Base-by-base conservation (phyloP, 2,329 filamentous ascomycete species). In the Aspergillus japonicus region DNA sequence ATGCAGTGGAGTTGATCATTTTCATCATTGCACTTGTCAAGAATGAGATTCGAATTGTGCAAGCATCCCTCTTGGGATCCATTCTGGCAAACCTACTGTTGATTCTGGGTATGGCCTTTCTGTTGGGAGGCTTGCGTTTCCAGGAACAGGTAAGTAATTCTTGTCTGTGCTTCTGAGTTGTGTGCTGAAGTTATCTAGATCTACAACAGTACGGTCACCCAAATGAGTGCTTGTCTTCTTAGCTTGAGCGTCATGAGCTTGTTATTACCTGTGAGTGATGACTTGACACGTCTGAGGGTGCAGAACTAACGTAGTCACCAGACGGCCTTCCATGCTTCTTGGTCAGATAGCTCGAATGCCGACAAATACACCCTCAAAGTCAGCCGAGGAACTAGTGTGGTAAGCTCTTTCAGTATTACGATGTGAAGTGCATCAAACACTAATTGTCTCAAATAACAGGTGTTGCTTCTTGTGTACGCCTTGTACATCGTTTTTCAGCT, bases 201-300 rank as follows among this genome's bases (percentile, higher is more conserved):
- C 63, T 97, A 96, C 79, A 97, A 96, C 78, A 95, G 88, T 77
- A 96, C 91, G 23, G 91, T 96, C 60, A 96, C 92, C 0, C 92
- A 97, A 74, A 96, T 96, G 91, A 96, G 92, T 73, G 93, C 93
- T 54, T 96, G 92, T 78, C 82, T 97, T 68, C 85, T 97, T 67
- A 96, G 91, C 80, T 77, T 96, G 75, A 93, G 90, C 71, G 93
- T 96, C 62, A 93, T 91, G 77, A 96, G 92, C 80, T 81, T 96
- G 23, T 84, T 96, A 26, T 78, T 97, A 12, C 92, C 93, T 1
- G 89, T 90, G 77, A 67, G 85, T 77, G n/a, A 14, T 23, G 35
- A 5, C 21, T 23, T 19, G 31, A 4, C n/a, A 5, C 2, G 16
- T 31, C 3, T 23, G 24, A 14, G 5, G 19, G 5, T 26, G 26